Evolutionary conservation across 129 eudicot genomes (phyloP).

Genomic region (Escallonia rubra): DNA sequence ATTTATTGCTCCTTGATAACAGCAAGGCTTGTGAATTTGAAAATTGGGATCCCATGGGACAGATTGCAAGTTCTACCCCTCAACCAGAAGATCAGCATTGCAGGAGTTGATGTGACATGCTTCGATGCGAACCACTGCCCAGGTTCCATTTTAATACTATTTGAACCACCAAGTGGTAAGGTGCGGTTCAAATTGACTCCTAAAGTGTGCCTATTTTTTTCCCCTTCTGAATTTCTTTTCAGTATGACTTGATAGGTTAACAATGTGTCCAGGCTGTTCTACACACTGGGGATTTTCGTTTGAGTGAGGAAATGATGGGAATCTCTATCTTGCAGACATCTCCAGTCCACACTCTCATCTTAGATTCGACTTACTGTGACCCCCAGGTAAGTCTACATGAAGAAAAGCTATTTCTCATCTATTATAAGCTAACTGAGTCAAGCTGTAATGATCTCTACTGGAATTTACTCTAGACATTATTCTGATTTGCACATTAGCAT

Average conservation of each 20-base stretch:
- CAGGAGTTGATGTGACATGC: constrained; percentile 83
- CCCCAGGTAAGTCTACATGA: constrained; percentile 54
- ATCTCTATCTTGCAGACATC: constrained; percentile 40
- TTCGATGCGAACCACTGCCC: constrained; percentile 99
- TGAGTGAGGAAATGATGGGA: constrained; percentile 62
- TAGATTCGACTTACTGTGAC: constrained; percentile 93
- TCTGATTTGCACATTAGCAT: too few species aligned
- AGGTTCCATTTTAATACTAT: constrained; percentile 76
- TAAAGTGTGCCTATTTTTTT: neutral
- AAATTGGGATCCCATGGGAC: constrained; percentile 89
- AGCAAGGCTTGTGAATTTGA: constrained; percentile 78
- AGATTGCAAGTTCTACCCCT: constrained; percentile 72
- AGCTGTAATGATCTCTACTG: neutral
- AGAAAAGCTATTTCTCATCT: neutral
- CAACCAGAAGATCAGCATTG: constrained; percentile 58
- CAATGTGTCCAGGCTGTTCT: constrained; percentile 58
- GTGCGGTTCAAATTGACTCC: constrained; percentile 31
- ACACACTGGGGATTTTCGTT: constrained; percentile 97
- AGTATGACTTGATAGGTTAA: too few species aligned
- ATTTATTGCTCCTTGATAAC: constrained; percentile 80
- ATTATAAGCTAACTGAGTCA: neutral
- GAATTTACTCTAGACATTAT: too few species aligned
- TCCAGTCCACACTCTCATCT: constrained; percentile 58
- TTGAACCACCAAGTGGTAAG: constrained; percentile 85
- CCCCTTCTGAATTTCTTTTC: neutral